Percentiles rank a stretch among this genome's conserved stretches.
phyloP scores from a whole-genome alignment of 1,139 yeast genomes.

The Yamadazyma aaseri region DNA sequence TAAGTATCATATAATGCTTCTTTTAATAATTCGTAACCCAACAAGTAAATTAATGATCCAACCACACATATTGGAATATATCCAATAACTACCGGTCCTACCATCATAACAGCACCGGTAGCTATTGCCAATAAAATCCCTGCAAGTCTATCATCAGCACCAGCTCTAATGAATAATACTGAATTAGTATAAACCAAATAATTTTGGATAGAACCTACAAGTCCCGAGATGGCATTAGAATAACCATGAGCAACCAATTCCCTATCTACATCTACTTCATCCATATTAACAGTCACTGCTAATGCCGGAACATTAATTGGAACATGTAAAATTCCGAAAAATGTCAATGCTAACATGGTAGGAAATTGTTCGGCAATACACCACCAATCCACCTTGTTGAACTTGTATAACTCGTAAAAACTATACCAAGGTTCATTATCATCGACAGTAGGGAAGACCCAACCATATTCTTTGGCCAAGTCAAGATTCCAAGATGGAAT shows the following conservation, averaged over 20 bases:
- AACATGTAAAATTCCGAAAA: conserved; percentile 92
- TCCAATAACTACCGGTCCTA: conserved; percentile 92
- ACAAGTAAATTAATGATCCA: conserved; percentile 82
- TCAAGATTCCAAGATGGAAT: conserved; percentile 67
- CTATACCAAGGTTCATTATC: conserved; percentile 83
- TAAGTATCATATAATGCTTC: conserved; percentile 86
- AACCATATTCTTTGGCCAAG: conserved; percentile 67
- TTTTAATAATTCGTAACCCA: conserved; percentile 85
- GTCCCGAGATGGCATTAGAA: conserved; percentile 85
- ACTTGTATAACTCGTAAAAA: conserved; percentile 72
- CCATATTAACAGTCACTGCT: conserved; percentile 87
- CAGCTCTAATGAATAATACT: conserved; percentile 86
- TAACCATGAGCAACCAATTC: conserved; percentile 94
- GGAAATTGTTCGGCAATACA: conserved; percentile 72
- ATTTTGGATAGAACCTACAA: conserved; percentile 85
- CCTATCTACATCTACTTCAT: conserved; percentile 83
- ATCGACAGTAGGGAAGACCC: conserved; percentile 75
- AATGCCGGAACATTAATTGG: conserved; percentile 97
- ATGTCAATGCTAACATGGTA: conserved; percentile 92
- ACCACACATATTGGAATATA: conserved; percentile 94
- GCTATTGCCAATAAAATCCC: conserved; percentile 84
- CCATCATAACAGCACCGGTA: conserved; percentile 75
- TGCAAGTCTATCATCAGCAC: conserved; percentile 86
- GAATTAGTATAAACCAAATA: conserved; percentile 94
- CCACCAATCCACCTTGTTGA: conserved; percentile 69